These are phyloP conservation scores for Metschnikowia noctiluminum DNA, from an alignment of 805 yeast species.

Conservation along the genomic window DNA sequence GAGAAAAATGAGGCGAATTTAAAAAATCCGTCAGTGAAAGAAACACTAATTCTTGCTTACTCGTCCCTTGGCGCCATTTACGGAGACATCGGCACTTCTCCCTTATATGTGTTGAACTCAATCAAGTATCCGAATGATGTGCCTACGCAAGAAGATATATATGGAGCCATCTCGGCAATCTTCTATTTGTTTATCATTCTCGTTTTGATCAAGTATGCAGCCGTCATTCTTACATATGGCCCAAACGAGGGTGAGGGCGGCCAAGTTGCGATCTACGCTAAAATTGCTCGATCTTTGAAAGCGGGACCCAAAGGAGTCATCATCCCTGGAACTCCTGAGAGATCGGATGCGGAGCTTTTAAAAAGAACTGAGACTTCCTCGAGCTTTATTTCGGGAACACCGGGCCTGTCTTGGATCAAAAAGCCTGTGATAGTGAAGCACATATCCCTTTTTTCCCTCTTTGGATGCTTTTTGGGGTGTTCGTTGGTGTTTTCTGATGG, in stretches of 20 bases:
- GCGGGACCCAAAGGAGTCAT: slow-evolving; percentile 46
- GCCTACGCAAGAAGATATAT: slow-evolving; percentile 39
- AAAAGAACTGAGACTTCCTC: slow-evolving; percentile 38
- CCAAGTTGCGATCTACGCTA: slow-evolving; percentile 60
- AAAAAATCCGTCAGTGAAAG: not conserved
- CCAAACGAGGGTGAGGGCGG: slow-evolving; percentile 64
- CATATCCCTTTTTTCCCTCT: slow-evolving; percentile 32
- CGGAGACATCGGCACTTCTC: slow-evolving; percentile 64
- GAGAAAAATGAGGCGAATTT: not conserved
- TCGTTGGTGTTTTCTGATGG: slow-evolving; percentile 59
- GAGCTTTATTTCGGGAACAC: slow-evolving; percentile 20
- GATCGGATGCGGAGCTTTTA: slow-evolving; percentile 26
- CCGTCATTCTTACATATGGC: slow-evolving; percentile 47
- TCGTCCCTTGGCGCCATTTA: slow-evolving; percentile 60
- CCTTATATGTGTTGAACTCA: slow-evolving; percentile 47
- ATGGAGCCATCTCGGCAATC: slow-evolving; percentile 51
- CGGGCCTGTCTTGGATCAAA: slow-evolving; percentile 18
- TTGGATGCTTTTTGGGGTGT: slow-evolving; percentile 51
- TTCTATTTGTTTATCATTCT: slow-evolving; percentile 54
- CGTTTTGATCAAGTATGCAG: slow-evolving; percentile 50
- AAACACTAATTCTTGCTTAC: slow-evolving; percentile 30
- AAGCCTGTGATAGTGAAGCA: slow-evolving; percentile 25
- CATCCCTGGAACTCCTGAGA: slow-evolving; percentile 38
- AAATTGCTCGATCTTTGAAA: slow-evolving; percentile 47
- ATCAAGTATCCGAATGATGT: slow-evolving; percentile 24